Base-by-base conservation (phyloP, 129 eudicot species). In the Smallanthus sonchifolius region DNA sequence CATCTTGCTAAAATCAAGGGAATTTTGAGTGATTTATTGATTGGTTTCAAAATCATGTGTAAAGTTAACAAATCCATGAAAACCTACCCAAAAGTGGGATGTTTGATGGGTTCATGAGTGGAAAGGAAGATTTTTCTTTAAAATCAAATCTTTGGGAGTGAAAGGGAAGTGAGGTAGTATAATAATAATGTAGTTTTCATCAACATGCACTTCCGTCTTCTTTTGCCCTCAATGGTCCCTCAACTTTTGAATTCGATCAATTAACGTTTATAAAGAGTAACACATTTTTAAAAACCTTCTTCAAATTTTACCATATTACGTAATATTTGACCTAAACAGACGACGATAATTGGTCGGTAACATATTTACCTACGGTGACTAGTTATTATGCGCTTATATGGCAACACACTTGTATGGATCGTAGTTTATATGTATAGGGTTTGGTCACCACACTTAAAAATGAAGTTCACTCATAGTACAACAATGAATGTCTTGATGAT, bases 1-100 rank as follows among this genome's bases (percentile, higher is more conserved):
- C 30, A 65, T 57, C 56, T 52, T 84, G 75, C 88, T 52, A 72
- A 65, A 72, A 72, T 77, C 73, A 81, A 74, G 83, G 85, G 73
- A 65, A 61, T 24, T 47, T 74, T 78, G 77, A 74, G 77, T 74
- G 60, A 69, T 83, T 75, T 69, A 40, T 79, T 83, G 79, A 59
- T 55, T 64, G 72, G 65, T 75, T 70, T 67, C 70, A 75, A 79
- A 83, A 70, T 79, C 81, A 59, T 80, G 59, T 70, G 57, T 45
- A 81, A 75, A 64, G 85, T 40, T 81, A 81, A 70, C 81, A 81
- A 77, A 70, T 70, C 78, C 85, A 76, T 70, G 75, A 64, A 69
- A 70, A 76, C 74, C 78, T 42, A 79, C 83, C 83, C 78, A 40
- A 78, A 78, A 78, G 74, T 72, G 69, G 82, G 78, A 66, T 71